These are phyloP conservation scores for Solanum corneliomulleri DNA, from an alignment of 257 asterid genomes.

Conservation along the genomic window DNA sequence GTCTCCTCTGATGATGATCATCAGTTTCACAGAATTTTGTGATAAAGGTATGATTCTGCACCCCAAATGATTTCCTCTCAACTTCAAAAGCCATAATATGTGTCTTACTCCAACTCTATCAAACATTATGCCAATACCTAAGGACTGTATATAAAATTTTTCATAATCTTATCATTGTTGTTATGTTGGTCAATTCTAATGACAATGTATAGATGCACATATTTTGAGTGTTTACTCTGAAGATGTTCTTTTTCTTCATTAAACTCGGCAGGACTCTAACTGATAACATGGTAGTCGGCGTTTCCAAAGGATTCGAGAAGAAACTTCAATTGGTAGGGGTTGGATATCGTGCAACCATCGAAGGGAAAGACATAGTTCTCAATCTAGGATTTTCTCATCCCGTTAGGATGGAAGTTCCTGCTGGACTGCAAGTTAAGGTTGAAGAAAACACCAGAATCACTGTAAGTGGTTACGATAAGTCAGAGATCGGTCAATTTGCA, in stretches of 20 bases:
- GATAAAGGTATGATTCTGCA: neutral
- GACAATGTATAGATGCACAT: neutral
- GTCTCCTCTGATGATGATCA: neutral
- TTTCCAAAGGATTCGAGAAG: slow-evolving; percentile 92
- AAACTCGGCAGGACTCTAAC: slow-evolving; percentile 70
- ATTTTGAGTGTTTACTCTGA: neutral
- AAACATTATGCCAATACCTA: neutral
- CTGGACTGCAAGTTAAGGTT: slow-evolving; percentile 71
- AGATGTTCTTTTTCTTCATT: neutral
- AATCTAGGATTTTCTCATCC: slow-evolving; percentile 96
- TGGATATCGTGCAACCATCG: slow-evolving; percentile 85
- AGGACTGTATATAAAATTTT: neutral
- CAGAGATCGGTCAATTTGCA: slow-evolving; percentile 85
- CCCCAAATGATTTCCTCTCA: neutral
- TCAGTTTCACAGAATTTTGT: neutral
- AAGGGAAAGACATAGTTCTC: slow-evolving; percentile 82
- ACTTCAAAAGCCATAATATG: neutral
- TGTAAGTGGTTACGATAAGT: slow-evolving; percentile 80
- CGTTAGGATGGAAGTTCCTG: slow-evolving; percentile 70
- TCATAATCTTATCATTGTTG: neutral
- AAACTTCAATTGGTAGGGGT: slow-evolving; percentile 87
- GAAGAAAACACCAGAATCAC: slow-evolving; percentile 84
- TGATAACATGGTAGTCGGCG: slow-evolving; percentile 93
- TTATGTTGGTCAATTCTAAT: neutral
- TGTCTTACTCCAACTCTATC: neutral